Evolutionary conservation across 1,139 yeast species (phyloP).

Genomic region (Pichia sp.): DNA sequence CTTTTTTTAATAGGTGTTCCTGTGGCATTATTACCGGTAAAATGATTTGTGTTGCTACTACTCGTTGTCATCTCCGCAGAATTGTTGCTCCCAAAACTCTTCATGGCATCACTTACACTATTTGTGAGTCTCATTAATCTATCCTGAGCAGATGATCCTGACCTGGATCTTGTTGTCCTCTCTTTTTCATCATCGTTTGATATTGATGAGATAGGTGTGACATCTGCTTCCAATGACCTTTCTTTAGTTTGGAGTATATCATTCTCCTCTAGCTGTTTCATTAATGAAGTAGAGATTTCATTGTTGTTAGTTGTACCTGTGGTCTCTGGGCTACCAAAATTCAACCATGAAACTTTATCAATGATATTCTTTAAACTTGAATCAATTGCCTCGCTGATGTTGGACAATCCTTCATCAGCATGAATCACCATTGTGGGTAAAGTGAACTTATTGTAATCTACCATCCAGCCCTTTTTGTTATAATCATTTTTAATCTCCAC

Average conservation of each 20-base stretch:
- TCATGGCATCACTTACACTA: slow-evolving; percentile 26
- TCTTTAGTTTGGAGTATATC: slow-evolving; percentile 10
- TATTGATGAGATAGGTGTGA: background rate
- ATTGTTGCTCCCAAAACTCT: slow-evolving; percentile 15
- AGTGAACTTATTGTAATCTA: slow-evolving; percentile 12
- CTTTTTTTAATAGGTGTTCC: too few relatives aligned
- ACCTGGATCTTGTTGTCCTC: background rate
- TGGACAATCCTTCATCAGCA: slow-evolving; percentile 27
- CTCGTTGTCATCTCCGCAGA: background rate
- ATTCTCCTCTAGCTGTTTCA: slow-evolving; percentile 21
- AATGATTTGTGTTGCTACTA: too few relatives aligned
- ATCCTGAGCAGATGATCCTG: slow-evolving; percentile 14
- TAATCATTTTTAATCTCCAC: background rate
- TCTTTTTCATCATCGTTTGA: background rate
- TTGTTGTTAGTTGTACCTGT: background rate
- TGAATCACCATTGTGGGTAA: slow-evolving; percentile 22
- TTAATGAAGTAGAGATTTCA: slow-evolving; percentile 5
- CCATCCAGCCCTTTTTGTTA: slow-evolving; percentile 3
- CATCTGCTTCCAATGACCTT: background rate
- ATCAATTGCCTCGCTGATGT: slow-evolving; percentile 27
- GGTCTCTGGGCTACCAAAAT: slow-evolving; percentile 7
- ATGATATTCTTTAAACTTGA: slow-evolving; percentile 25
- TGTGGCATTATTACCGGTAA: too few relatives aligned
- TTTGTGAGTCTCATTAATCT: slow-evolving; percentile 21
- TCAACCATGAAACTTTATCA: slow-evolving; percentile 25